These are phyloP conservation scores for Epichloe amarillans DNA, from an alignment of 2,329 filamentous ascomycete genomes.

Conservation along the genomic window DNA sequence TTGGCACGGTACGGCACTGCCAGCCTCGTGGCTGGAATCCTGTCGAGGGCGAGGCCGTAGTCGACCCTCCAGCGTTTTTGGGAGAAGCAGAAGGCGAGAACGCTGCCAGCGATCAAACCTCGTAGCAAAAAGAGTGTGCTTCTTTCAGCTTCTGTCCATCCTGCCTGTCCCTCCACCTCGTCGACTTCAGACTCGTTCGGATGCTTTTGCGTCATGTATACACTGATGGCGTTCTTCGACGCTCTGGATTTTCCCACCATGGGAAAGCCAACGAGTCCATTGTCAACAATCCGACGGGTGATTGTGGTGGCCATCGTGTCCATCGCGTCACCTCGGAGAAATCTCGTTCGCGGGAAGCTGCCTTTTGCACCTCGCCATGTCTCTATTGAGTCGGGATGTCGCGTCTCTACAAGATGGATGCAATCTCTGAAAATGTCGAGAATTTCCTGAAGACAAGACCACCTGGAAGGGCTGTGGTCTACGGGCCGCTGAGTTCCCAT, in stretches of 20 bases:
- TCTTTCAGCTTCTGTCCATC: conserved; percentile 21
- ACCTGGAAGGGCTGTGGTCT: conserved; percentile 26
- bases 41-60: conserved; percentile 36
- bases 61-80: conserved; percentile 49
- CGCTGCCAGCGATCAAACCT: conserved; percentile 38
- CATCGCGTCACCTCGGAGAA: conserved; percentile 9
- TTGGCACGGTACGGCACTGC: conserved; percentile 49
- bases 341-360: conserved; percentile 13
- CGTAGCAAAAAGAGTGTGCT: conserved; percentile 30
- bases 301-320: neutral
- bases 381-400: conserved; percentile 17
- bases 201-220: conserved; percentile 30
- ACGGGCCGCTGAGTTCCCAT: conserved; percentile 38
- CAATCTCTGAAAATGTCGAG: conserved; percentile 22
- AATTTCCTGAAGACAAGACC: conserved; percentile 1
- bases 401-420: conserved; percentile 19
- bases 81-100: conserved; percentile 36
- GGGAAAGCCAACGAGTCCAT: conserved; percentile 29
- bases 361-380: conserved; percentile 27
- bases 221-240: conserved; percentile 19
- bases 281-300: conserved; percentile 15
- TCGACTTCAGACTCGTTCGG: conserved; percentile 17
- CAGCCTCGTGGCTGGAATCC: conserved; percentile 26
- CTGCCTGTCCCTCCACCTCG: conserved; percentile 18
- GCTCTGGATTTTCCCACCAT: conserved; percentile 21